Evolutionary conservation across 169 alveolate genomes (phyloP).

Genomic region (Ichthyophthirius multifiliis): DNA sequence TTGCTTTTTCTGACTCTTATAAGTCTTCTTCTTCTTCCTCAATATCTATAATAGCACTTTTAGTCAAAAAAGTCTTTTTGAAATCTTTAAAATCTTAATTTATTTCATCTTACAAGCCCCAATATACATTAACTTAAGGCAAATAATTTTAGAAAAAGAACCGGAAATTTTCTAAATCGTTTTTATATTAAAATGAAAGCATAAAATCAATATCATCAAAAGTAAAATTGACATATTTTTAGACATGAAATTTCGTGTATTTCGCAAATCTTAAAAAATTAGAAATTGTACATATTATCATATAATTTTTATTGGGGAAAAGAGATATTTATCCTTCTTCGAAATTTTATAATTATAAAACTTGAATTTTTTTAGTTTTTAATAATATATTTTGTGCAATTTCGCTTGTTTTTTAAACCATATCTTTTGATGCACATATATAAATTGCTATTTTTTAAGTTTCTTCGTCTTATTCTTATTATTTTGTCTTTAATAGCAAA

Average conservation of each 20-base stretch:
- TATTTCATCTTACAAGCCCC: background rate
- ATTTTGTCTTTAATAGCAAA: background rate
- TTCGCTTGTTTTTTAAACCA: background rate
- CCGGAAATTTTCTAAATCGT: constrained; percentile 1
- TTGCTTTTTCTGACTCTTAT: background rate
- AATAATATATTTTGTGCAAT: background rate
- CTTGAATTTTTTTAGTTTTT: background rate
- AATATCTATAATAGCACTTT: background rate
- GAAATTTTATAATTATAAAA: background rate
- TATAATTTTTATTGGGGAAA: constrained; percentile 3
- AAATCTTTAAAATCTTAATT: background rate
- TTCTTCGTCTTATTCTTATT: background rate
- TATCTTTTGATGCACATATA: background rate
- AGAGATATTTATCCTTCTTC: background rate
- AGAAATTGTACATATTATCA: background rate
- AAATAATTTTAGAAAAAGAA: background rate
- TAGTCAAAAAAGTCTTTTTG: background rate
- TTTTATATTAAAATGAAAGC: constrained; percentile 2
- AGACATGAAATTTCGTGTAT: background rate
- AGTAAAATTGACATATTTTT: constrained; percentile 7
- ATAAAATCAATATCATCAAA: constrained; percentile 17
- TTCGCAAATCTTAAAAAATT: constrained; percentile 11
- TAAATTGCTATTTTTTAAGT: background rate
- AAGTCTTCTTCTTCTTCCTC: background rate
- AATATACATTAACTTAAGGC: background rate